phyloP scores from a whole-genome alignment of 208 protist species.

The Trypanosoma theileri region DNA sequence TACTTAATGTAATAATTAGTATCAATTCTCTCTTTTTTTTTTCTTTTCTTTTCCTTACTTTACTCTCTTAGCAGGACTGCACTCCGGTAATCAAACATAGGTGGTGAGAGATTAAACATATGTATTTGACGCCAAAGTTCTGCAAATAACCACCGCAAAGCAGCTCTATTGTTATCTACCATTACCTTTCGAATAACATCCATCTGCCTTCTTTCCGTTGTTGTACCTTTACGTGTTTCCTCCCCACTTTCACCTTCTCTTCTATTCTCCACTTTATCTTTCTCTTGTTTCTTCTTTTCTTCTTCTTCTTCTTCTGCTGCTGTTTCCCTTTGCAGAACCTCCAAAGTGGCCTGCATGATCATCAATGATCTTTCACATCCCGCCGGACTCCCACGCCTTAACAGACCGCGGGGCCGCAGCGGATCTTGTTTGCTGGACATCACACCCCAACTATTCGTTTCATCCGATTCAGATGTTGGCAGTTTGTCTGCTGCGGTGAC shows the following conservation, averaged over 20 bases:
- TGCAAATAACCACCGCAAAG: constrained; percentile 12
- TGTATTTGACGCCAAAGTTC: constrained; percentile 30
- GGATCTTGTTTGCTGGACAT: background rate
- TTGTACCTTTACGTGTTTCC: too few relatives aligned
- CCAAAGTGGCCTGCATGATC: background rate
- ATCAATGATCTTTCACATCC: background rate
- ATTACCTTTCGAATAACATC: constrained; percentile 5
- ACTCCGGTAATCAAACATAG: constrained; percentile 30
- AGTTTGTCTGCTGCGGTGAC: too few relatives aligned
- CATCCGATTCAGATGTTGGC: too few relatives aligned
- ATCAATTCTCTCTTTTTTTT: background rate
- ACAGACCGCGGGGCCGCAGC: too few relatives aligned
- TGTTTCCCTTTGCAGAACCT: background rate
- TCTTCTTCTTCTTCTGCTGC: background rate
- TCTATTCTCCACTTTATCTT: too few relatives aligned
- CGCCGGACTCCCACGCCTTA: background rate
- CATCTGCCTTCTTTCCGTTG: background rate
- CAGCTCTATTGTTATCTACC: background rate
- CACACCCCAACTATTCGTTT: too few relatives aligned
- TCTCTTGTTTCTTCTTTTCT: background rate
- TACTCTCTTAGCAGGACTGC: background rate
- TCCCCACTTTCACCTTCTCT: too few relatives aligned
- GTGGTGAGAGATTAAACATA: constrained; percentile 13
- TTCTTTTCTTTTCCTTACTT: background rate
- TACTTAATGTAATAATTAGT: background rate